A percentile compares a stretch with the other conserved stretches of the same genome.
phyloP scores from a whole-genome alignment of 371 early-diverging fungal genomes.

The Syncephalastrum contaminatum region DNA sequence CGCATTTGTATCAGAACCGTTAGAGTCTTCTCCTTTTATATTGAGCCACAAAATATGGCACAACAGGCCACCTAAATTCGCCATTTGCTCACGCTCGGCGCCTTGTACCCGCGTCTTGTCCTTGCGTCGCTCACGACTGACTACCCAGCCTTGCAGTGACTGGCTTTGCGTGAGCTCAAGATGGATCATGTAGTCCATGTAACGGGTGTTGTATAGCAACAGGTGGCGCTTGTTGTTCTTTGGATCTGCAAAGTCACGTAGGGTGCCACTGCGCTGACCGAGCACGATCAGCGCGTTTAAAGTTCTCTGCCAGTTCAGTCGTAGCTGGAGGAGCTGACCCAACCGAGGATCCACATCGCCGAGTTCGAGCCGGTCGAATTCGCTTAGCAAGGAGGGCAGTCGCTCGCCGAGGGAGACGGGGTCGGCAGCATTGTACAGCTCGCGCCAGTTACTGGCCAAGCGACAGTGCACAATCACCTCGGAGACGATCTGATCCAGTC shows the following conservation, averaged over 20 bases:
- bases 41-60: slow-evolving; percentile 32
- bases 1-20: no score
- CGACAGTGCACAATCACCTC: slow-evolving; percentile 37
- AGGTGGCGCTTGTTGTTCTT: slow-evolving; percentile 62
- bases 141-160: slow-evolving; percentile 34
- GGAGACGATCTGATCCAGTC: slow-evolving; percentile 34
- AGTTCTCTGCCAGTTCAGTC: slow-evolving; percentile 32
- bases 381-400: slow-evolving; percentile 22
- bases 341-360: slow-evolving; percentile 26
- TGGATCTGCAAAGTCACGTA: slow-evolving; percentile 51
- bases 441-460: slow-evolving; percentile 33
- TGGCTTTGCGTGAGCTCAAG: slow-evolving; percentile 15
- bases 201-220: slow-evolving; percentile 31
- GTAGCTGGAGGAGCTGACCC: slow-evolving; percentile 18
- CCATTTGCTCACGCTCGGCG: slow-evolving; percentile 35
- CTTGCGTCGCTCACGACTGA: slow-evolving; percentile 29
- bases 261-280: slow-evolving; percentile 70
- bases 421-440: slow-evolving; percentile 22
- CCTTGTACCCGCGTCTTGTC: slow-evolving; percentile 14
- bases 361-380: slow-evolving; percentile 34
- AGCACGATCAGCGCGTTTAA: slow-evolving; percentile 22
- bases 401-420: slow-evolving; percentile 7
- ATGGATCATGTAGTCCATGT: slow-evolving; percentile 46
- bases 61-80: slow-evolving; percentile 25
- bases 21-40: no score